These are phyloP conservation scores for Arabidopsis arenosa DNA, from an alignment of 345 rosid species.

Conservation along the genomic window DNA sequence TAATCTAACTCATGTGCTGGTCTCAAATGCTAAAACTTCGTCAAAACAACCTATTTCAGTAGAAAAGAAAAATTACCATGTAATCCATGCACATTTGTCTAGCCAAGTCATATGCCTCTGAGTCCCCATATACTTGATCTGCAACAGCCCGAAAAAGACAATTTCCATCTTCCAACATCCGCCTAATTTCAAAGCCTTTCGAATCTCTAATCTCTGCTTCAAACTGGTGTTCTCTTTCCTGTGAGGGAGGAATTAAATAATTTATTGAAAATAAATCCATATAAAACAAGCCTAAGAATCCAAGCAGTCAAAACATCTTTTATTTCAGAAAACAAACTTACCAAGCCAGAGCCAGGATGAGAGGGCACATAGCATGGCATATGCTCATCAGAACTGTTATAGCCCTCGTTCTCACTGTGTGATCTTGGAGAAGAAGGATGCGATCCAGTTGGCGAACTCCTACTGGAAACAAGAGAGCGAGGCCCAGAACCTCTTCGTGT, in stretches of 20 bases:
- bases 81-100: slow-evolving; percentile 98
- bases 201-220: slow-evolving; percentile 80
- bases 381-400: slow-evolving; percentile 99
- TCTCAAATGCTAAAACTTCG: slow-evolving; percentile 4
- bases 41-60: neutral
- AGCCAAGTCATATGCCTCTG: slow-evolving; percentile 71
- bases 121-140: slow-evolving; percentile 98
- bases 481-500: slow-evolving; percentile 68
- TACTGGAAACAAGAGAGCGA: slow-evolving; percentile 76
- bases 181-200: slow-evolving; percentile 83
- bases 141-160: slow-evolving; percentile 98
- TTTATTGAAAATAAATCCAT: neutral
- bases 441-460: slow-evolving; percentile 84
- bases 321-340: slow-evolving; percentile 48
- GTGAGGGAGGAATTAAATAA: slow-evolving; percentile 29
- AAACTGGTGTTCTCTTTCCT: slow-evolving; percentile 96
- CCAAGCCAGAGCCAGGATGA: slow-evolving; percentile 67
- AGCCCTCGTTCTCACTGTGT: slow-evolving; percentile 88
- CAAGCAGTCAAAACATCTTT: neutral
- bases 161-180: slow-evolving; percentile 98
- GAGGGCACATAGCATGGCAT: slow-evolving; percentile 75
- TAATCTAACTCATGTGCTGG: slow-evolving; percentile 19
- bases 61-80: slow-evolving; percentile 64
- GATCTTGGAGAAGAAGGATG: slow-evolving; percentile 98
- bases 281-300: neutral